Percentiles rank a stretch among this genome's conserved stretches.
These are phyloP conservation scores for Agarophyton chilense DNA, from an alignment of 23 red algal genomes.

Conservation along the genomic window DNA sequence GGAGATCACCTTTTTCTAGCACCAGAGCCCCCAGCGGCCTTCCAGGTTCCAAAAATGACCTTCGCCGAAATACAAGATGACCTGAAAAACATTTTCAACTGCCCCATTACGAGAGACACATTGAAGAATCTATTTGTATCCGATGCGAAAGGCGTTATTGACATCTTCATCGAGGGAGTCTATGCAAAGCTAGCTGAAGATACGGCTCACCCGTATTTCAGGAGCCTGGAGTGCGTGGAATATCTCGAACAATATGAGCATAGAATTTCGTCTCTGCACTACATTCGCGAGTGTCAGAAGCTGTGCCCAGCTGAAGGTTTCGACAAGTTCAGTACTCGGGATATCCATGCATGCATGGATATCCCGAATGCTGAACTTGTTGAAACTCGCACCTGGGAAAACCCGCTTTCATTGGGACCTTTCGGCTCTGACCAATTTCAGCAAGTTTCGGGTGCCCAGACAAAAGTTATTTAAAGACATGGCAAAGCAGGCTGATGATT, in stretches of 20 bases:
- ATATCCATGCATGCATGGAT: constrained; percentile 74
- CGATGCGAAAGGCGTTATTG: constrained; percentile 35
- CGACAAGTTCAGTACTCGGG: constrained; percentile 80
- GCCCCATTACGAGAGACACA: constrained; percentile 30
- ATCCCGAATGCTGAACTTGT: no score
- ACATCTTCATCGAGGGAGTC: constrained; percentile 52
- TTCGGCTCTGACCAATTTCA: constrained; percentile 85
- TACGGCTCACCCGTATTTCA: constrained; percentile 50
- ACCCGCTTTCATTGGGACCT: constrained; percentile 72
- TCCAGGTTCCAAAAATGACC: constrained; percentile 46
- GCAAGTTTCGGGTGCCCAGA: constrained; percentile 88
- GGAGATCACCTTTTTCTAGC: constrained; percentile 47
- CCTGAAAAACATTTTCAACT: constrained; percentile 58
- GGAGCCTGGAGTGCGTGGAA: constrained; percentile 36
- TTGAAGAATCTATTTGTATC: constrained; percentile 18
- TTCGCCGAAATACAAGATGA: constrained; percentile 65
- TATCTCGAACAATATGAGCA: constrained; percentile 58
- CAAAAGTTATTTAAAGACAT: constrained; percentile 68
- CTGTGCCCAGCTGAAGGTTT: constrained; percentile 61
- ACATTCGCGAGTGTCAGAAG: constrained; percentile 36
- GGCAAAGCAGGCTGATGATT: constrained; percentile 62
- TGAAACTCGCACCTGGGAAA: constrained; percentile 78
- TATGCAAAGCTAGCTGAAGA: constrained; percentile 52
- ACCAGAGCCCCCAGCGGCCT: constrained; percentile 26
- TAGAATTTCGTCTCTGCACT: constrained; percentile 31